These are phyloP conservation scores for Colletotrichum noveboracense DNA, from an alignment of 2,329 filamentous ascomycete species.

Conservation along the genomic window DNA sequence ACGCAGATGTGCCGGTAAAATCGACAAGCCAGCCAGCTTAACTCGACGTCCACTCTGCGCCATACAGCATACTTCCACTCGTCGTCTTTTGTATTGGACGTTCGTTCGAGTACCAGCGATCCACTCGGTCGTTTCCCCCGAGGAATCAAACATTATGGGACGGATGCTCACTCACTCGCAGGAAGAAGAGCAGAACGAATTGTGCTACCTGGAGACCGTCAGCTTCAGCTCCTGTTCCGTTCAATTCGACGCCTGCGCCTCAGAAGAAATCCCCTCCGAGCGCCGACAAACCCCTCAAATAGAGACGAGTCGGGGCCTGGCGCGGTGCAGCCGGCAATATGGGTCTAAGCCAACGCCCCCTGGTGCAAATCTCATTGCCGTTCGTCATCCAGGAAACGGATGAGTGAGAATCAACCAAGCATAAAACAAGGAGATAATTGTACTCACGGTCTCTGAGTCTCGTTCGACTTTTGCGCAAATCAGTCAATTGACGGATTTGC, in stretches of 20 bases:
- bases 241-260: not conserved
- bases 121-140: not conserved
- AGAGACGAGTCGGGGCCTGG: not conserved
- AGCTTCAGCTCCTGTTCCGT: not conserved
- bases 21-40: not conserved
- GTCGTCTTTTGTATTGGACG: not conserved
- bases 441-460: not conserved
- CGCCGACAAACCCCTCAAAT: not conserved
- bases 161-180: constrained; percentile 10
- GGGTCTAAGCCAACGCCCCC: constrained; percentile 7
- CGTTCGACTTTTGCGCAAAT: not conserved
- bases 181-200: constrained; percentile 11
- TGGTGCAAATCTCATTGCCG: not conserved
- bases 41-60: not conserved
- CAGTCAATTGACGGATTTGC: not conserved
- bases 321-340: constrained; percentile 4
- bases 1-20: not conserved
- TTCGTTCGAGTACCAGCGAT: not conserved
- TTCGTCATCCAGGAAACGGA: not conserved
- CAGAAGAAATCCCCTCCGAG: not conserved
- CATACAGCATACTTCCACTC: not conserved
- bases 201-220: not conserved
- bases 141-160: not conserved
- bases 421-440: not conserved
- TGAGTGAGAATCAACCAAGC: not conserved